Evolutionary conservation across 2,329 filamentous ascomycete genomes (phyloP).

Genomic region (Penicillium paneum): DNA sequence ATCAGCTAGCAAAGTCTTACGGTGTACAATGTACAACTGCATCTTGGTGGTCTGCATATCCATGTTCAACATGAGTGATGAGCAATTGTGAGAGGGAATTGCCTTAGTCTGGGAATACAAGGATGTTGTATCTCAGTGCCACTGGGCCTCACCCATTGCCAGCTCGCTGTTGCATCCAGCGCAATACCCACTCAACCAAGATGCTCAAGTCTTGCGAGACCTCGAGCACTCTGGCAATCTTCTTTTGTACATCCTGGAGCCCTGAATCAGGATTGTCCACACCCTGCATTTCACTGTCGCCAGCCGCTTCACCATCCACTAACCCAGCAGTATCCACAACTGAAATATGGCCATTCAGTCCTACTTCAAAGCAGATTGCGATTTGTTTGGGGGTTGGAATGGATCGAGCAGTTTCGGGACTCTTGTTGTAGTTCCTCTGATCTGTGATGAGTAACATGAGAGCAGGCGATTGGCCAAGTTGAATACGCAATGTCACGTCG

Average conservation of each 20-base stretch:
- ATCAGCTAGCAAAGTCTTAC: background rate
- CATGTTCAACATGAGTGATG: background rate
- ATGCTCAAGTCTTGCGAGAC: constrained; percentile 46
- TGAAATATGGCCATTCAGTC: constrained; percentile 41
- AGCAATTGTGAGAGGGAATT: background rate
- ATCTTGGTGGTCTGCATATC: background rate
- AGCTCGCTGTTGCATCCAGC: constrained; percentile 33
- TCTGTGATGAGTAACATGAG: constrained; percentile 39
- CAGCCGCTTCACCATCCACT: constrained; percentile 18
- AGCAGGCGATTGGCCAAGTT: constrained; percentile 38
- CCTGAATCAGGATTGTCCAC: constrained; percentile 12
- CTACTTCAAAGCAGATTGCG: constrained; percentile 40
- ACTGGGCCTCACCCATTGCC: constrained; percentile 18
- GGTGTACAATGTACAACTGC: background rate
- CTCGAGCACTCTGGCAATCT: constrained; percentile 41
- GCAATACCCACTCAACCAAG: constrained; percentile 45
- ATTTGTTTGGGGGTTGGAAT: constrained; percentile 18
- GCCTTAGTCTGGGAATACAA: background rate
- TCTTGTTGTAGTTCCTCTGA: constrained; percentile 12
- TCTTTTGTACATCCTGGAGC: constrained; percentile 29
- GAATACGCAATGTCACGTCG: constrained; percentile 40
- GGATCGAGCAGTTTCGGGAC: constrained; percentile 8
- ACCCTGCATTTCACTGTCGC: constrained; percentile 20
- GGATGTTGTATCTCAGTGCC: background rate
- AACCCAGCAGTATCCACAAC: constrained; percentile 40